A percentile compares a stretch with the other conserved stretches of the same genome.
Evolutionary conservation across 345 rosid species (phyloP).

Genomic region (Aquilaria malaccensis): DNA sequence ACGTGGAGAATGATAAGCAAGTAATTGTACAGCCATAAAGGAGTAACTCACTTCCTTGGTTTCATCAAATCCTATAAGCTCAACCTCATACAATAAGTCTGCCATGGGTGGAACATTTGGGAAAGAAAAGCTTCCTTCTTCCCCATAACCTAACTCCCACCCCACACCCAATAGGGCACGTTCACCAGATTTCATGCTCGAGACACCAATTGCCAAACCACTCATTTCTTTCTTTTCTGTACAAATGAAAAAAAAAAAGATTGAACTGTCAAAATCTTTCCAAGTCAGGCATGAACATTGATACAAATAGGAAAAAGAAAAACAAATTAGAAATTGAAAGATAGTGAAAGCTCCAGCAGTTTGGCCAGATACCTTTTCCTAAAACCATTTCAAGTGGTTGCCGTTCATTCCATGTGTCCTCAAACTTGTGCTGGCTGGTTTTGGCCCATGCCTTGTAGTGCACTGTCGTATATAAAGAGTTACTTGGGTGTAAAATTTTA

Average conservation of each 20-base stretch:
- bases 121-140: conserved; percentile 94
- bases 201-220: conserved; percentile 84
- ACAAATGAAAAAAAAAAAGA: neutral
- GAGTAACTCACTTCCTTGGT: conserved; percentile 69
- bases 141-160: conserved; percentile 92
- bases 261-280: too few relatives aligned
- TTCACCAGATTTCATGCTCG: conserved; percentile 89
- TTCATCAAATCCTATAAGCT: conserved; percentile 96
- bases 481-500: conserved; percentile 9
- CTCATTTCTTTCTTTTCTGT: conserved; percentile 90
- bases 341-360: neutral
- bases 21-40: neutral
- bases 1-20: neutral
- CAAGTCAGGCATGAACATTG: neutral
- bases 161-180: conserved; percentile 71
- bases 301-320: neutral
- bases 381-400: conserved; percentile 71
- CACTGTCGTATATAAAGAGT: conserved; percentile 35
- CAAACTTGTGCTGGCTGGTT: conserved; percentile 76
- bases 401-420: conserved; percentile 87
- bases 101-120: conserved; percentile 96
- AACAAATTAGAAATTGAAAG: neutral
- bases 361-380: conserved; percentile 61
- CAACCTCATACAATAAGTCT: conserved; percentile 78
- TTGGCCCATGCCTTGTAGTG: conserved; percentile 88